Conservation (phyloP, 2,329 filamentous ascomycete genomes). For the Akanthomyces uredinophilus region DNA sequence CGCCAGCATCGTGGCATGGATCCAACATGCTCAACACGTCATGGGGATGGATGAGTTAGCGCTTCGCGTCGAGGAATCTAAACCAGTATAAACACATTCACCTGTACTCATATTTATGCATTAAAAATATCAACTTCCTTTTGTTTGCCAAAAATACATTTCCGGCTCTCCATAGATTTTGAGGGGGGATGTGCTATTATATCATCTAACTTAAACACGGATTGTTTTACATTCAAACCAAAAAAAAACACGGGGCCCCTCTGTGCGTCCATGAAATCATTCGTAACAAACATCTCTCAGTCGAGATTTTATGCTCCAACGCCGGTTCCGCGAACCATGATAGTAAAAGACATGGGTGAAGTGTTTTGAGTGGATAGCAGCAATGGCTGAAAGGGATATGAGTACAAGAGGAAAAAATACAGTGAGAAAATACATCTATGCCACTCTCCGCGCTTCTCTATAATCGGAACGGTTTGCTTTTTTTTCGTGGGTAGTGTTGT, state of each 20-base stretch:
- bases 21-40: slow-evolving; percentile 14
- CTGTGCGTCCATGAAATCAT: slow-evolving; percentile 40
- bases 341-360: slow-evolving; percentile 42
- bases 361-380: slow-evolving; percentile 32
- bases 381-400: slow-evolving; percentile 36
- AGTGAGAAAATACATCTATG: slow-evolving; percentile 32
- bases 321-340: slow-evolving; percentile 43
- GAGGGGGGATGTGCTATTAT: slow-evolving; percentile 57
- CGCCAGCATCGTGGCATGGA: slow-evolving; percentile 7
- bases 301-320: slow-evolving; percentile 49
- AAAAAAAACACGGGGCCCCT: slow-evolving; percentile 35
- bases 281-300: slow-evolving; percentile 33
- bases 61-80: no score
- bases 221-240: slow-evolving; percentile 29
- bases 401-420: slow-evolving; percentile 48
- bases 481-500: slow-evolving; percentile 12
- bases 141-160: slow-evolving; percentile 8
- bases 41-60: slow-evolving; percentile 12
- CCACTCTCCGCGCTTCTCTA: slow-evolving; percentile 30
- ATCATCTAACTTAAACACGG: slow-evolving; percentile 37
- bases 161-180: slow-evolving; percentile 23
- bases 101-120: not conserved
- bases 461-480: slow-evolving; percentile 20
- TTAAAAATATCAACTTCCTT: not conserved
- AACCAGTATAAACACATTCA: not conserved